Evolutionary conservation across 2,329 filamentous ascomycete genomes (phyloP).

Genomic region (Chaetomium olivaceum): DNA sequence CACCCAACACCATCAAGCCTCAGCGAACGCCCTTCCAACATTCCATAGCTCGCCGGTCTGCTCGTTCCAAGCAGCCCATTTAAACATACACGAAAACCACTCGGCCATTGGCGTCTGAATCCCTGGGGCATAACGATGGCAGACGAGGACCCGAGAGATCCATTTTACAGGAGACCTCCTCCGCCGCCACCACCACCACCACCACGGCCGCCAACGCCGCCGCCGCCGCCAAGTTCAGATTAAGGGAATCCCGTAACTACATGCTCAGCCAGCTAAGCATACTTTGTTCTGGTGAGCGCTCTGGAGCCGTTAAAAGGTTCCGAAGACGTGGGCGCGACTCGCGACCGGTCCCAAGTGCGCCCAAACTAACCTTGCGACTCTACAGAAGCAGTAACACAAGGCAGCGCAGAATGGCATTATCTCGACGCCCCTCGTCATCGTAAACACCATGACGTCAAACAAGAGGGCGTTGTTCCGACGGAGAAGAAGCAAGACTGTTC

Average conservation of each 20-base stretch:
- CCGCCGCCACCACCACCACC: not conserved
- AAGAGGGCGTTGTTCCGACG: not conserved
- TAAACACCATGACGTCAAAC: not conserved
- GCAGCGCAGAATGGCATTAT: not conserved
- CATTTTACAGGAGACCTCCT: conserved; percentile 12
- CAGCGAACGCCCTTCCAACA: not conserved
- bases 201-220: not conserved
- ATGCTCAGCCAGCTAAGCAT: not conserved
- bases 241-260: not conserved
- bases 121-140: not conserved
- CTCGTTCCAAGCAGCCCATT: not conserved
- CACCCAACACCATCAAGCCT: not conserved
- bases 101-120: not conserved
- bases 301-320: not conserved
- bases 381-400: not conserved
- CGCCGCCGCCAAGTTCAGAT: not conserved
- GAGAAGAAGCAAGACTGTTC: not conserved
- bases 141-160: not conserved
- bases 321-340: not conserved
- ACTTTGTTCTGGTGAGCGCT: not conserved
- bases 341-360: not conserved
- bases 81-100: conserved; percentile 5
- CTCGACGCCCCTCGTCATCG: not conserved
- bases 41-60: not conserved
- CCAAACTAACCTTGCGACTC: not conserved